Conservation (phyloP, 306 rosid genomes). For the Echinosophora koreensis region DNA sequence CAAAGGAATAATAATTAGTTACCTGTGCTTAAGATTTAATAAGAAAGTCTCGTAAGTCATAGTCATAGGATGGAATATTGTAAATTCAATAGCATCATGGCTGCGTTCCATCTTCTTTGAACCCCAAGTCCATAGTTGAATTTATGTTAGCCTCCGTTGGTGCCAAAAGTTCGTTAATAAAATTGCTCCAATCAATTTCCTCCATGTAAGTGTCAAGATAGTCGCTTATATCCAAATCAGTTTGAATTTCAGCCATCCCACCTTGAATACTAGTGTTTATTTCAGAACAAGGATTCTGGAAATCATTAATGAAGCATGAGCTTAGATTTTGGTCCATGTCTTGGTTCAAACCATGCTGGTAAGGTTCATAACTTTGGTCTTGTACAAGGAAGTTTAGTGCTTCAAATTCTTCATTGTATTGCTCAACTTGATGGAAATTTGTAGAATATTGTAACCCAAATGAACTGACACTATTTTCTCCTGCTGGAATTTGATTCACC, state of each 20-base stretch:
- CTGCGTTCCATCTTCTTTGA: background rate
- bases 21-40: background rate
- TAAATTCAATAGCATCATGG: background rate
- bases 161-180: background rate
- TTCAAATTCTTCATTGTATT: background rate
- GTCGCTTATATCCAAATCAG: background rate
- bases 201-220: background rate
- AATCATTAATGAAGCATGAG: background rate
- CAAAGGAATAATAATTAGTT: background rate
- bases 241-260: background rate
- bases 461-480: no score
- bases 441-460: no score
- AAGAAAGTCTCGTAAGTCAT: background rate
- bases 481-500: background rate
- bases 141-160: background rate
- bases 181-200: background rate
- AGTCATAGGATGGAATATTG: background rate
- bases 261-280: background rate
- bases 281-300: background rate
- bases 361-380: background rate
- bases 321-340: background rate
- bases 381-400: no score
- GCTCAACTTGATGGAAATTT: background rate
- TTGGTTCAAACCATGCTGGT: background rate
- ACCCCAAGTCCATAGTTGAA: background rate